Conservation (phyloP, 2,329 filamentous ascomycete species). For the Lecanicillium sp. region DNA sequence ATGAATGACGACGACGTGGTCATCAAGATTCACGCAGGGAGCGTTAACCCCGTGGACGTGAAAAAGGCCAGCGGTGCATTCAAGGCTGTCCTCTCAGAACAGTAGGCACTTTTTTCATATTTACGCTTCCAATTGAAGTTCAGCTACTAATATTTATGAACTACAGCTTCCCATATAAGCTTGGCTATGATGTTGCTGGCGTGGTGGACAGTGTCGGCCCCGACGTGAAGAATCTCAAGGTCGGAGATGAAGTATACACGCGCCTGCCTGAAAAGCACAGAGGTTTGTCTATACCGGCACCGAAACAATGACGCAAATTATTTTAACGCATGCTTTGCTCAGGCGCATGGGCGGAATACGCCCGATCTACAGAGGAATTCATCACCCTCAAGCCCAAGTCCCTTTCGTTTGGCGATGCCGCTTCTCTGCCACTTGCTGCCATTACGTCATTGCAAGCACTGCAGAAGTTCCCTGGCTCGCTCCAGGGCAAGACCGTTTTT, state of each 20-base stretch:
- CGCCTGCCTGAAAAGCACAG: slow-evolving; percentile 15
- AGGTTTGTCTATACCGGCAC: slow-evolving; percentile 10
- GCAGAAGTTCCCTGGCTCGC: slow-evolving; percentile 26
- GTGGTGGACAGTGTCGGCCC: slow-evolving; percentile 4
- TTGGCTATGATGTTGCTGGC: slow-evolving; percentile 6
- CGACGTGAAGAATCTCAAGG: slow-evolving; percentile 1
- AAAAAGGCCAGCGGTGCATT: slow-evolving; percentile 28
- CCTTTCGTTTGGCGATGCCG: slow-evolving; percentile 33
- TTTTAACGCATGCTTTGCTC: not conserved
- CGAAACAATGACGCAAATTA: too few species aligned
- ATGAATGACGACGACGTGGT: slow-evolving; percentile 16
- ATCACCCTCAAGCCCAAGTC: slow-evolving; percentile 30
- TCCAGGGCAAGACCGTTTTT: slow-evolving; percentile 25
- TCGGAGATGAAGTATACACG: slow-evolving; percentile 11
- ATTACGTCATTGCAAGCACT: slow-evolving; percentile 33
- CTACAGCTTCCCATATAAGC: slow-evolving; percentile 7
- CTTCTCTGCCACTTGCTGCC: slow-evolving; percentile 33
- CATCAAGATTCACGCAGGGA: slow-evolving; percentile 34
- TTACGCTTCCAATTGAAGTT: not conserved
- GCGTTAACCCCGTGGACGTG: slow-evolving; percentile 37
- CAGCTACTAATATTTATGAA: too few species aligned
- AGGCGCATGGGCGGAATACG: slow-evolving; percentile 31
- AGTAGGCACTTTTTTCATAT: slow-evolving; percentile 18
- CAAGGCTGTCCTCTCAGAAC: slow-evolving; percentile 22
- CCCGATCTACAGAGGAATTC: slow-evolving; percentile 20